Base-by-base conservation (phyloP, 164 flowering plant genomes). In the Cinnamomum chago region DNA sequence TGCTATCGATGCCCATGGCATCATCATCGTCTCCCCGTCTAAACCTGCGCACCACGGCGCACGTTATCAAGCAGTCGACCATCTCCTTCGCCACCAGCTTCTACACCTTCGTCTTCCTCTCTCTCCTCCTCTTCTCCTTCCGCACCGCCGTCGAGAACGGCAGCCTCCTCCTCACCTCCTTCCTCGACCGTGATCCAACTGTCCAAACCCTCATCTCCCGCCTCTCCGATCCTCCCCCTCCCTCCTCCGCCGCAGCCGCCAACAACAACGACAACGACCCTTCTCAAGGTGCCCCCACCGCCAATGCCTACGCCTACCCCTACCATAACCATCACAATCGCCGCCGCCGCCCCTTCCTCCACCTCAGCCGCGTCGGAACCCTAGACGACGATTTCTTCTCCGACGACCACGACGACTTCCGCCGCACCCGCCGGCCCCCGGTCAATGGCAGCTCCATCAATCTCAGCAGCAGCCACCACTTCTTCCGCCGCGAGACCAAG, bases 311-410 rank as follows among this genome's bases (percentile, higher is more conserved):
- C 17, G 60, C 60, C 60, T 55, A 20, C 60, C 20, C 17, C 60
- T 13, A 55, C 60, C 35, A 3, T 30, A 30, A 30, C 35, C 35
- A 30, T 30, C 35, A 30, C 5, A 30, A 30, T 30, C 60, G 60
- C 60, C 70, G 70, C 70, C 52, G 40, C 25, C 72, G 78, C 10
- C 88, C 94, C 18, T 92, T 95, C 70, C 90, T 93, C 67, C 97
- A 91, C 67, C 88, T 95, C 73, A 87, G 90, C 70, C 92, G 95
- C 13, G 89, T 90, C 62, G 97, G 97, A 9, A 90, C 93, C 72
- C 84, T 94, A 9, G 97, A 90, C 70, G 94, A 94, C 17, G 99
- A 91, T 62, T 89, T 93, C 88, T 92, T 92, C 79, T 89, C 97
- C 64, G 88, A 84, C 0, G 95, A 90, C 40, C 88, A 88, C 3